A percentile compares a stretch with the other conserved stretches of the same genome.
These are phyloP conservation scores for Coemansia sp. DNA, from an alignment of 192 early-diverging fungal genomes.

Conservation along the genomic window DNA sequence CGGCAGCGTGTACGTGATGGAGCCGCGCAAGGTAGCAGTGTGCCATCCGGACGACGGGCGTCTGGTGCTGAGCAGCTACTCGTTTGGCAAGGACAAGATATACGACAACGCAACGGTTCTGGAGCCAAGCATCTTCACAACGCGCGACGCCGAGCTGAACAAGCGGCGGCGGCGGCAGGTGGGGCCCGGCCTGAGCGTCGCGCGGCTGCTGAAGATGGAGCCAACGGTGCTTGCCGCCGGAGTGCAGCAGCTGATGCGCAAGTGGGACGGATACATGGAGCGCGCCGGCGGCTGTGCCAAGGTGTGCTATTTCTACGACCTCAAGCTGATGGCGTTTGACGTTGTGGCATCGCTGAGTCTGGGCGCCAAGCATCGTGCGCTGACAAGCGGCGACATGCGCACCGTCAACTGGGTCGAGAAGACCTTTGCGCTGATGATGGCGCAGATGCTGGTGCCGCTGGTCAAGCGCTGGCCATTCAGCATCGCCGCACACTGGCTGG, in stretches of 20 bases:
- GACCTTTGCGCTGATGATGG: constrained; percentile 39
- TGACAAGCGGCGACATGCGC: constrained; percentile 17
- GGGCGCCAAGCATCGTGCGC: constrained; percentile 30
- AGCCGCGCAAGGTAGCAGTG: constrained; percentile 29
- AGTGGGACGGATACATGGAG: constrained; percentile 27
- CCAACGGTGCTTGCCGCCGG: constrained; percentile 33
- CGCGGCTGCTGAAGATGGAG: constrained; percentile 40
- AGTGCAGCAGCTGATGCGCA: constrained; percentile 20
- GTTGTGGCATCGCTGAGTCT: constrained; percentile 41
- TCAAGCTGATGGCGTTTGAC: constrained; percentile 38
- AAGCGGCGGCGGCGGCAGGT: constrained; percentile 36
- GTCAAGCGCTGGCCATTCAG: constrained; percentile 31
- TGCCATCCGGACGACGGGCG: constrained; percentile 40
- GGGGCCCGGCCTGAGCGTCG: constrained; percentile 27
- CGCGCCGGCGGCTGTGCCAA: not conserved
- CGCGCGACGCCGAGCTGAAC: constrained; percentile 34
- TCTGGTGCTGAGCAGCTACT: constrained; percentile 23
- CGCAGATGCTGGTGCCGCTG: constrained; percentile 28
- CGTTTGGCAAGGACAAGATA: constrained; percentile 22
- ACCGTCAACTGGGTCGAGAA: constrained; percentile 34
- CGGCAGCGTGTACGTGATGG: constrained; percentile 36
- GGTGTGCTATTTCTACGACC: constrained; percentile 29
- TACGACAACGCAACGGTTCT: constrained; percentile 34
- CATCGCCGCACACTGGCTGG: not conserved
- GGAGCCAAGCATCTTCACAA: constrained; percentile 48